A percentile compares a stretch with the other conserved stretches of the same genome.
These are phyloP conservation scores for Ceratocystis papillata DNA, from an alignment of 2,329 filamentous ascomycete species.

Conservation along the genomic window DNA sequence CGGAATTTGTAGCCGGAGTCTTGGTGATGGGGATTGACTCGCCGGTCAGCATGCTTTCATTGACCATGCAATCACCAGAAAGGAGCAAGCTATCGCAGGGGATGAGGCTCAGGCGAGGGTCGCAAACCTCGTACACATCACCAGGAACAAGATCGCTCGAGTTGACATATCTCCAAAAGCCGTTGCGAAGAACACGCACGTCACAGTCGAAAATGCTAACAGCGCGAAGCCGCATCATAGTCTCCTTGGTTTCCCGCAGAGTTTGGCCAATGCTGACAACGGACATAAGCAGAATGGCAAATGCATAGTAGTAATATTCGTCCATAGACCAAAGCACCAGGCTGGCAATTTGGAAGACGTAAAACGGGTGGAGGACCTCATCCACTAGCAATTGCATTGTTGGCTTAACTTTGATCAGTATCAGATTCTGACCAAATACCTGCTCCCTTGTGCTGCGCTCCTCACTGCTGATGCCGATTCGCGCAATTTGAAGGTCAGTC, in stretches of 20 bases:
- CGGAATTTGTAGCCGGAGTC: slow-evolving; percentile 68
- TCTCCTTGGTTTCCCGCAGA: slow-evolving; percentile 76
- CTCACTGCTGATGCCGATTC: slow-evolving; percentile 73
- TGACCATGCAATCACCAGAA: slow-evolving; percentile 93
- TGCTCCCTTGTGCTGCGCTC: slow-evolving; percentile 72
- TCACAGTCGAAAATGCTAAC: slow-evolving; percentile 94
- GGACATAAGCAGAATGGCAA: slow-evolving; percentile 90
- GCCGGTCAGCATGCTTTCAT: slow-evolving; percentile 92
- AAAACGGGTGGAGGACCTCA: slow-evolving; percentile 91
- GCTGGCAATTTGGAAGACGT: slow-evolving; percentile 94
- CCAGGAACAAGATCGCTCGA: slow-evolving; percentile 87
- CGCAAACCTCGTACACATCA: slow-evolving; percentile 93
- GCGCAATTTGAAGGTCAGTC: slow-evolving; percentile 64
- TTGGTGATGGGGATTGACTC: slow-evolving; percentile 98
- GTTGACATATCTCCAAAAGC: slow-evolving; percentile 85
- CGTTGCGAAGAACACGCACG: slow-evolving; percentile 81
- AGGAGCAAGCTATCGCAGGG: slow-evolving; percentile 87
- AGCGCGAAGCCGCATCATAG: slow-evolving; percentile 80
- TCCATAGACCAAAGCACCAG: slow-evolving; percentile 89
- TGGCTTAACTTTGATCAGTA: slow-evolving; percentile 87
- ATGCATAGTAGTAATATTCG: slow-evolving; percentile 94
- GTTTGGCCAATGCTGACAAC: slow-evolving; percentile 84
- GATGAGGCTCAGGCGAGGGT: slow-evolving; percentile 76
- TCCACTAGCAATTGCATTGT: slow-evolving; percentile 74
- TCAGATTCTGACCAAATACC: slow-evolving; percentile 81